Base-by-base conservation (phyloP, 495 filamentous ascomycete genomes). In the Platismatia glauca region DNA sequence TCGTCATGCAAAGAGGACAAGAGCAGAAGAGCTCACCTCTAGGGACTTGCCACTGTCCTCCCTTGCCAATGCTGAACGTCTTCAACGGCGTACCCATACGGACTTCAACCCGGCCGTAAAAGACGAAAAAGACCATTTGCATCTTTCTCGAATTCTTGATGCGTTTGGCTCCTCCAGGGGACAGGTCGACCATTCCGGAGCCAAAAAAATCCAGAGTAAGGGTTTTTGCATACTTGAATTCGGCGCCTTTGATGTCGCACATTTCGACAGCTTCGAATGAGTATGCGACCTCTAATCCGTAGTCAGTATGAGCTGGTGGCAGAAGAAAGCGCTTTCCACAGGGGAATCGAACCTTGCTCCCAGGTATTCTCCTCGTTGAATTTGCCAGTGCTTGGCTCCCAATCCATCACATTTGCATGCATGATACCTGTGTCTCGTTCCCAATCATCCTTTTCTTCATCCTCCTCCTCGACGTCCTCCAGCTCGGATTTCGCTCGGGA, bases 81-180 rank as follows among this genome's bases (percentile, higher is more conserved):
- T 84, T 89, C n/a, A 87, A 86, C 2, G 77, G 78, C 12, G 80
- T 75, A 64, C 88, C 88, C 16, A 97, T 82, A 55, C 83, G 86
- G 31, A 89, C 89, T 66, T 78, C 72, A 41, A 96, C 90, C 56
- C 84, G 81, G 9, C 94, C 94, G 27, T 78, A 73, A 62, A 88
- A 84, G 37, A 98, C 87, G 71, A 94, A 97, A 70, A 98, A 97
- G 1, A 88, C 86, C 86, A 97, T 89, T 66, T 96, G 91, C 87
- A 96, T 96, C 73, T 87, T 90, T 58, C 93, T 82, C 7, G 87
- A 86, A 68, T 95, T 96, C 78, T 97, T 98, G 22, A 84, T 81
- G 65, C 86, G 81, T 80, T 98, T 98, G 56, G 85, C 79, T 22
- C 85, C 85, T 6, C 87, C 86, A 3, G 89, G 85, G 8, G 90